Evolutionary conservation across 495 filamentous ascomycete species (phyloP), one percentile per base, ranked within the genome.

Genomic region (Aspergillus egyptiacus): DNA sequence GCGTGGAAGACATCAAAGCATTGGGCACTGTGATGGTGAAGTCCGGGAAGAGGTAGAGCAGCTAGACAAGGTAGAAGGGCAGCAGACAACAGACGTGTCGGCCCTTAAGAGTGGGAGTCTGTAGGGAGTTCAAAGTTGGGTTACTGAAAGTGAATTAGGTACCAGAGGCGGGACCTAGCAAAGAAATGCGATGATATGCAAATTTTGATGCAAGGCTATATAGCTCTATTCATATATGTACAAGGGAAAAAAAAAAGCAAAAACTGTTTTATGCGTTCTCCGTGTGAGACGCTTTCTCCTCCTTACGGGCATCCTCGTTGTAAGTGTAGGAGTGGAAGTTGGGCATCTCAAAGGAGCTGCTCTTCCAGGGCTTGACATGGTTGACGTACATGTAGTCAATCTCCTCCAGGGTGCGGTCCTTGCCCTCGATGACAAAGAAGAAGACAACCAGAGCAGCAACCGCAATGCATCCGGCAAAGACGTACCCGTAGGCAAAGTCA

Each of bases 331-430:
- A n/a, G 25, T 48, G 45, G 17, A 48, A 13, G 11, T 20, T 38
- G 23, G 48, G 48, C 31, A 44, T 44, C 39, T 51, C 32, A 15
- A 44, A 51, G 15, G 5, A 7, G 17, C 39, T 44, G 48, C 75
- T 81, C 55, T 78, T 75, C 74, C 79, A 81, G 6, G 86, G 82
- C 63, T 74, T 76, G 18, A 89, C 74, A 25, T 76, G 66, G 36
- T 80, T 59, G 27, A 86, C 64, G 53, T 91, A 93, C 86, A 93
- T 91, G 3, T 81, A 87, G 67, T 93, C 87, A 46, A 91, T 74
- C 61, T 90, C 83, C 65, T 89, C 86, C 28, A 91, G 67, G 2
- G 78, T 81, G 7, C 82, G 69, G n/a, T 78, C 78, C 36, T 76
- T 70, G 8, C 75, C 78, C 60, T 91, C 86, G 47, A 82, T 81